These are phyloP conservation scores for Populus hybrid DNA, from an alignment of 441 rosid species.

Conservation along the genomic window DNA sequence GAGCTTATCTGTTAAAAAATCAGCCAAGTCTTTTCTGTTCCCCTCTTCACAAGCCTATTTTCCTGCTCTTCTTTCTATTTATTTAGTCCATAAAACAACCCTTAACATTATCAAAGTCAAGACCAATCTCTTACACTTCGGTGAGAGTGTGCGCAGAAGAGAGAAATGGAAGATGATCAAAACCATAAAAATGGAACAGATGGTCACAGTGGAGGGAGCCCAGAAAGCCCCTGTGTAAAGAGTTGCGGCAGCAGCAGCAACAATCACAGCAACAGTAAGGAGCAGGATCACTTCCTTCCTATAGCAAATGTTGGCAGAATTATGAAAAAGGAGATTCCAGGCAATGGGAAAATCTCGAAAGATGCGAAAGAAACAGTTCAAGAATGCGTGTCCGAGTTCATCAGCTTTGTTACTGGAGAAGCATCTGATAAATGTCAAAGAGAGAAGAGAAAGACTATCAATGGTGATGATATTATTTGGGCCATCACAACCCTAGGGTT, in stretches of 20 bases:
- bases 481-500: conserved; percentile 64
- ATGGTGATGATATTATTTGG: conserved; percentile 64
- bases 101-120: conserved; percentile 13
- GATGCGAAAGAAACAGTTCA: conserved; percentile 70
- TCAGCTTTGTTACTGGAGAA: conserved; percentile 62
- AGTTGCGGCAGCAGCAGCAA: conserved; percentile 11
- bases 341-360: conserved; percentile 65
- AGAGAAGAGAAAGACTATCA: conserved; percentile 55
- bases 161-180: conserved; percentile 45
- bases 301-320: conserved; percentile 65
- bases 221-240: conserved; percentile 45
- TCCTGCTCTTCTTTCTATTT: conserved; percentile 14
- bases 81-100: conserved; percentile 12
- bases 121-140: conserved; percentile 9
- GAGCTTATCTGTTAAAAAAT: neutral
- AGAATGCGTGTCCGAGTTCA: conserved; percentile 69
- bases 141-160: neutral
- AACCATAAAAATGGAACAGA: conserved; percentile 38
- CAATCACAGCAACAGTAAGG: conserved; percentile 34
- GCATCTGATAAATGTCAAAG: conserved; percentile 70
- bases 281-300: conserved; percentile 58
- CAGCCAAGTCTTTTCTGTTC: conserved; percentile 10
- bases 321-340: conserved; percentile 67
- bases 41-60: conserved; percentile 16
- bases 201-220: conserved; percentile 32